These are phyloP conservation scores for Sclerotinia spermophila DNA, from an alignment of 2,329 filamentous ascomycete species.

Conservation along the genomic window DNA sequence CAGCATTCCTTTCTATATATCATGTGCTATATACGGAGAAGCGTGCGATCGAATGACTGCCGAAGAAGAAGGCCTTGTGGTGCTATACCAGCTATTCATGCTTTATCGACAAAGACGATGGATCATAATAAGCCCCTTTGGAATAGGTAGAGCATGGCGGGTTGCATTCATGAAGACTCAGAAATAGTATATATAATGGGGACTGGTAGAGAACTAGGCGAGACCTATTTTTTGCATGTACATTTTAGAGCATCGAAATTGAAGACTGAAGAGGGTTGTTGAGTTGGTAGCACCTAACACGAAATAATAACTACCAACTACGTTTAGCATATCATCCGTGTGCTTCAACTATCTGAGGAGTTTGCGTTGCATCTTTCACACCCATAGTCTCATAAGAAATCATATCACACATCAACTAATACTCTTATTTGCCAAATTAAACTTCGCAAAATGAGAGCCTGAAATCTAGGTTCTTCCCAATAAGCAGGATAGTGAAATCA, in stretches of 20 bases:
- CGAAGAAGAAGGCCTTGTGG: background rate
- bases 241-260: background rate
- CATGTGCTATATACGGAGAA: background rate
- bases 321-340: background rate
- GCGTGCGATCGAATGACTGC: background rate
- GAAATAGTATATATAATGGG: no score
- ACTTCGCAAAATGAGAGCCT: background rate
- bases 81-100: background rate
- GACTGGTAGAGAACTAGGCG: no score
- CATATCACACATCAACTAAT: background rate
- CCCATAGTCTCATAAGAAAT: background rate
- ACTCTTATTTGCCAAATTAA: background rate
- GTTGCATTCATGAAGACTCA: accelerated
- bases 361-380: no score
- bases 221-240: no score
- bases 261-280: background rate
- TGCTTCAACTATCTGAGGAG: background rate
- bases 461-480: no score
- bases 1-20: background rate
- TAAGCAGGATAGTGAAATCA: background rate
- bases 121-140: accelerated
- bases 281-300: background rate
- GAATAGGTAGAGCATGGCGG: background rate
- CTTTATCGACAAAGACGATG: background rate
- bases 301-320: background rate